Base-by-base conservation (phyloP, 2,329 filamentous ascomycete species). In the Calonectria ilicicola region DNA sequence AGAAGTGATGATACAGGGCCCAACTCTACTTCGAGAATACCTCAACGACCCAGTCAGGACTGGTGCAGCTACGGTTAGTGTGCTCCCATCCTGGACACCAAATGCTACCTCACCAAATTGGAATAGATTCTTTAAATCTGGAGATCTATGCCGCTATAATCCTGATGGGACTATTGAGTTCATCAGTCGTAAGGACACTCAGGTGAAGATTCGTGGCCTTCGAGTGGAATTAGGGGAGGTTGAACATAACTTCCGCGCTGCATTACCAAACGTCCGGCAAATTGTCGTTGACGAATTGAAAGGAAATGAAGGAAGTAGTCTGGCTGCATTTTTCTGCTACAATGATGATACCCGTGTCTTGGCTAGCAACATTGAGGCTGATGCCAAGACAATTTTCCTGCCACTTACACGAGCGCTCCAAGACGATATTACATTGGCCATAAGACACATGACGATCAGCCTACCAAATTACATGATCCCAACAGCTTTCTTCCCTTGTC, bases 161-260 rank as follows among this genome's bases (percentile, higher is more conserved):
- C 35, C 56, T 26, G 23, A 62, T 17, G 56, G 56, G 4, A 42
- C 56, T n/a, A 62, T 62, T 21, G 56, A 62, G 38, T 62, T 62
- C 7, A 15, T 62, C 10, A 62, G 56, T 17, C 56, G 56, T n/a
- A 62, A 88, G 73, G 89, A 91, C 74, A 83, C 82, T 0, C 89
- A 91, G 77, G 84, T 91, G 47, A 91, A 91, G 75, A 80, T 91
- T 14, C 84, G 85, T 21, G 91, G 91, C 47, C 89, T 86, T 56
- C 78, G 88, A 63, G 56, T 62, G n/a, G 56, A 62, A 38, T 21
- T 62, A 4, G 56, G 56, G 4, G 56, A 62, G 14, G 56, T 62
- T 1, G 56, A 62, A 15, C 56, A 62, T 23, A 42, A 62, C 23
- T 21, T 62, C 17, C 56, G 56, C 15, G 14, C 38, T 5, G 56